Conservation (phyloP, 176 grass and related monocot species). For the Ensete ventricosum region DNA sequence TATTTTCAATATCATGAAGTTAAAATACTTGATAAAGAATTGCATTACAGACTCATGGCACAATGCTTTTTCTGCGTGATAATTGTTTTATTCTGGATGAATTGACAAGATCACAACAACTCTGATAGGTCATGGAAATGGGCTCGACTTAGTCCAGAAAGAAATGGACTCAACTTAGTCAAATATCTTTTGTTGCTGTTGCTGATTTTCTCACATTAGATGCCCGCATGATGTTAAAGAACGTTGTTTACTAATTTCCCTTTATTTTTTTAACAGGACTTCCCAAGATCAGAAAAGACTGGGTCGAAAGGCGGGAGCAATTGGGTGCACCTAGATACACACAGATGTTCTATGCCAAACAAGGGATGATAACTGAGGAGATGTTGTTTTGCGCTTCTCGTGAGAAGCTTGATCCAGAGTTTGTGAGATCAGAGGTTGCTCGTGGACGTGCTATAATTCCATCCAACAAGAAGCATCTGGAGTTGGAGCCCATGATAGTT, state of each 20-base stretch:
- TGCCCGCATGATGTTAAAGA: neutral
- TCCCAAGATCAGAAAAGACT: slow-evolving; percentile 90
- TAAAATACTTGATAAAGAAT: neutral
- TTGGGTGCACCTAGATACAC: slow-evolving; percentile 68
- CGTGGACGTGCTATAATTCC: slow-evolving; percentile 90
- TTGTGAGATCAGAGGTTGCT: slow-evolving; percentile 80
- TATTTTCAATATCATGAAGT: slow-evolving; percentile 1
- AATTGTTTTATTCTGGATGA: neutral
- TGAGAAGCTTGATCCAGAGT: slow-evolving; percentile 90
- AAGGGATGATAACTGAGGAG: slow-evolving; percentile 92
- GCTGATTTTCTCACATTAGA: neutral
- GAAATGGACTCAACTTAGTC: neutral
- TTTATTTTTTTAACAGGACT: slow-evolving; percentile 48
- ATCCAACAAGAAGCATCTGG: slow-evolving; percentile 87
- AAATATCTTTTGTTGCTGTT: neutral
- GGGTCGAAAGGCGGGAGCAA: slow-evolving; percentile 77
- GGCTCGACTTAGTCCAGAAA: no score
- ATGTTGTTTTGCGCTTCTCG: slow-evolving; percentile 87
- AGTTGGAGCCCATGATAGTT: slow-evolving; percentile 97
- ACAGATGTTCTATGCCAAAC: slow-evolving; percentile 96
- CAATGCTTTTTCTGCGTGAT: neutral
- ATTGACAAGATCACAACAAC: neutral
- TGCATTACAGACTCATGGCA: neutral
- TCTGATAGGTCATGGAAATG: neutral
- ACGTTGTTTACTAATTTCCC: neutral